Conservation (phyloP, 345 rosid genomes). For the Euphorbia lathyris region DNA sequence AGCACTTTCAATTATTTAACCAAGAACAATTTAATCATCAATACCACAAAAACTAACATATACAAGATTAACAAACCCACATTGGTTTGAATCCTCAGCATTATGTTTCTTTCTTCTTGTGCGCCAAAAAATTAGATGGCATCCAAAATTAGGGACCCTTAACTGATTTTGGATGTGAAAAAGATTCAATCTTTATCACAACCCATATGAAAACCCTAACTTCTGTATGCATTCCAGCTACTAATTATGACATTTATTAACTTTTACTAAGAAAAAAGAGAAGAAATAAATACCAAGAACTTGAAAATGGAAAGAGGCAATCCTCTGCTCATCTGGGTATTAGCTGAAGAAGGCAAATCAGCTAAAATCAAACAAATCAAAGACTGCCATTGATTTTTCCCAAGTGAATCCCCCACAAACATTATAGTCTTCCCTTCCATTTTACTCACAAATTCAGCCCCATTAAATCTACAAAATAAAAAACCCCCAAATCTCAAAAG, state of each 20-base stretch:
- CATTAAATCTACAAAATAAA: slow-evolving; percentile 52
- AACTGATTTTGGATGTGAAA: neutral
- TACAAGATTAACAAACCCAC: too few relatives aligned
- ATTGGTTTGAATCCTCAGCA: neutral
- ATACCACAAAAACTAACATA: too few relatives aligned
- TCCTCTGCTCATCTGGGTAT: slow-evolving; percentile 56
- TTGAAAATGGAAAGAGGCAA: slow-evolving; percentile 75
- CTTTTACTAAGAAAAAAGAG: neutral
- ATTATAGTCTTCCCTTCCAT: slow-evolving; percentile 73
- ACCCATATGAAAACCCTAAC: neutral
- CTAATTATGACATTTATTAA: neutral
- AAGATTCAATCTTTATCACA: neutral
- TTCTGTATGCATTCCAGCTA: neutral
- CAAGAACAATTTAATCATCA: too few relatives aligned
- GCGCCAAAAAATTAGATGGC: slow-evolving; percentile 3
- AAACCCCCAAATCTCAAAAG: neutral
- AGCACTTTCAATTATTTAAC: too few relatives aligned
- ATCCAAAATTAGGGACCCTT: neutral
- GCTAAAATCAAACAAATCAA: slow-evolving; percentile 73
- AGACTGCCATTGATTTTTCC: slow-evolving; percentile 92
- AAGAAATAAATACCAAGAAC: slow-evolving; percentile 48
- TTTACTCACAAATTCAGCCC: slow-evolving; percentile 55
- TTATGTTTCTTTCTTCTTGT: neutral
- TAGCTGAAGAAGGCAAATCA: slow-evolving; percentile 41
- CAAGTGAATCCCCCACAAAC: slow-evolving; percentile 95